Conservation (phyloP, 768 basidiomycete genomes). For the Gymnopilus dilepis region DNA sequence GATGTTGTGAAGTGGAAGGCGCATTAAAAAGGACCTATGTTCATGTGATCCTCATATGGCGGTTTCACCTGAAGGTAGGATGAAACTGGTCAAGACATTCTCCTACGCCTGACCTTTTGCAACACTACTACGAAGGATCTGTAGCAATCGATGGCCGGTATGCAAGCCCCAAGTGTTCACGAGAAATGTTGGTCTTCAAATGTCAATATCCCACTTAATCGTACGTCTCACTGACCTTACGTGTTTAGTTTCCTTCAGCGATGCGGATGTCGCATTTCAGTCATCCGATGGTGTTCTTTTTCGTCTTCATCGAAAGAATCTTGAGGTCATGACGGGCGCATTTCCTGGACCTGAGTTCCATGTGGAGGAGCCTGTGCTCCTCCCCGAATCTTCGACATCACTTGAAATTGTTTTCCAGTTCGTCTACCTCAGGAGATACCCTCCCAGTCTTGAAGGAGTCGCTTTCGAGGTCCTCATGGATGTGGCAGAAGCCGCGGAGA, state of each 20-base stretch:
- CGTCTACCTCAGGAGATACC: conserved; percentile 4
- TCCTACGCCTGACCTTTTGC: no score
- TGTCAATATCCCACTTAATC: no score
- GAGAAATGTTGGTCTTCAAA: no score
- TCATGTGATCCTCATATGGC: no score
- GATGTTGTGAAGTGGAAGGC: no score
- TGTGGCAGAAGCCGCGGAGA: conserved; percentile 28
- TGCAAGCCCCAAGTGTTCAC: no score
- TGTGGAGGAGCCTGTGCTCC: background rate
- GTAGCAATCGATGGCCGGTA: no score
- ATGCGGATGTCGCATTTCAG: background rate
- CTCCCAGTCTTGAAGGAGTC: background rate
- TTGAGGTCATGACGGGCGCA: conserved; percentile 2
- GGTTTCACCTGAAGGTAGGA: no score
- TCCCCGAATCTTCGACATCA: background rate
- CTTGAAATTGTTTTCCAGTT: conserved; percentile 6
- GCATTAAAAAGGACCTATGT: no score
- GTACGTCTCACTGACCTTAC: no score
- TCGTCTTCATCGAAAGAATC: background rate
- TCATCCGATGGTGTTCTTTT: background rate
- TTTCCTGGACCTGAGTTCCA: conserved; percentile 6
- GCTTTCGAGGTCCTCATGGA: conserved; percentile 17
- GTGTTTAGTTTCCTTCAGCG: background rate
- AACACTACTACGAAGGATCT: no score
- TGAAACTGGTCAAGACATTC: no score